Conservation (phyloP, 2,329 filamentous ascomycete genomes). For the Fusarium guadeloupense region DNA sequence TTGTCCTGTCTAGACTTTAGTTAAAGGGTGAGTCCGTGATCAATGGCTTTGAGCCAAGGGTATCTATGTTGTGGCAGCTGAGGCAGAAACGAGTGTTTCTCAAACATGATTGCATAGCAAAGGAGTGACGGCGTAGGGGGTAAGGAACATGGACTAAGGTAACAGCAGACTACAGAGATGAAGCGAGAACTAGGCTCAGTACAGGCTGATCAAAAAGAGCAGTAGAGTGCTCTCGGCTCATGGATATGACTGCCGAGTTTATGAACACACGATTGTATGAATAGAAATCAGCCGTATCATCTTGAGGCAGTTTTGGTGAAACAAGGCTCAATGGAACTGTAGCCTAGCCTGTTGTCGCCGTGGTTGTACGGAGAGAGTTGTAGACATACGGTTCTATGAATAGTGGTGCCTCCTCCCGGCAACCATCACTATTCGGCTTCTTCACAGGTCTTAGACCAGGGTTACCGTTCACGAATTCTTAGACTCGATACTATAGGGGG, state of each 20-base stretch:
- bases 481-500: neutral
- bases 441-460: neutral
- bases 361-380: neutral
- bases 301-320: neutral
- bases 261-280: conserved; percentile 8
- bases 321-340: neutral
- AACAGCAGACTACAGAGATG: neutral
- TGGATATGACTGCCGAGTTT: neutral
- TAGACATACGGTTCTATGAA: conserved; percentile 1
- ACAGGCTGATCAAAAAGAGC: neutral
- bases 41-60: neutral
- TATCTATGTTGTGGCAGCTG: neutral
- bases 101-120: conserved; percentile 39
- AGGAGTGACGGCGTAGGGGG: conserved; percentile 41
- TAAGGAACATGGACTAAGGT: conserved; percentile 1
- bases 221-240: neutral
- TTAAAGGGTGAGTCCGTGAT: conserved; percentile 6
- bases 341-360: neutral
- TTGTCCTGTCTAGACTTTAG: conserved; percentile 25
- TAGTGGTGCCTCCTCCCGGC: neutral
- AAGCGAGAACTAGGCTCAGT: neutral
- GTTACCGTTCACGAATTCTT: too few species aligned
- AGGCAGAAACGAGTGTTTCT: conserved; percentile 21
- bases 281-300: neutral
- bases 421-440: neutral